These are phyloP conservation scores for Colletotrichum camelliae DNA, from an alignment of 2,329 filamentous ascomycete species.

Conservation along the genomic window DNA sequence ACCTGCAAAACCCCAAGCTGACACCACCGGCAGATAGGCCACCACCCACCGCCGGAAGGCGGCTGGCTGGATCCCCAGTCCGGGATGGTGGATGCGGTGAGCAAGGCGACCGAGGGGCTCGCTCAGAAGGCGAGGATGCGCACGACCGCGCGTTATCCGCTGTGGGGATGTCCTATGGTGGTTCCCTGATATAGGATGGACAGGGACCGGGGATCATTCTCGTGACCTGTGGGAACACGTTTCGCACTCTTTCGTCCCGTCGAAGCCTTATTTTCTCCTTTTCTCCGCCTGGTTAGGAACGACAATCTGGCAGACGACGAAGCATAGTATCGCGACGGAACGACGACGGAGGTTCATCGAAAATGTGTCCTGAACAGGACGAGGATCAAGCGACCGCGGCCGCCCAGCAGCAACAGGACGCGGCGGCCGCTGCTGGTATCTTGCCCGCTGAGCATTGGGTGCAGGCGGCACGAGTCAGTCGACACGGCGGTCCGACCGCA, in stretches of 20 bases:
- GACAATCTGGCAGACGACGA: background rate
- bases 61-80: background rate
- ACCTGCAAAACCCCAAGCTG: background rate
- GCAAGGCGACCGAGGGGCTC: background rate
- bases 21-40: background rate
- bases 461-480: constrained; percentile 18
- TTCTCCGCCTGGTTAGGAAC: background rate
- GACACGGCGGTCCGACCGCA: background rate
- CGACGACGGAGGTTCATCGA: background rate
- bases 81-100: constrained; percentile 11
- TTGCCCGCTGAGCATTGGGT: constrained; percentile 18
- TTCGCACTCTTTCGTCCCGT: background rate
- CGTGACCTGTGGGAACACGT: constrained; percentile 1
- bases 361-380: constrained; percentile 1
- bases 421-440: background rate
- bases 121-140: background rate
- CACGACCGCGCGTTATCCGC: constrained; percentile 3
- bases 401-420: background rate
- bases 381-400: background rate
- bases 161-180: background rate
- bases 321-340: background rate
- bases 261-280: background rate
- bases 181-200: background rate
- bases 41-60: background rate
- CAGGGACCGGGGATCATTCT: constrained; percentile 7